Percentiles rank a stretch among this genome's conserved stretches.
These are phyloP conservation scores for Talaromyces atroroseus DNA, from an alignment of 2,329 filamentous ascomycete species.

Conservation along the genomic window DNA sequence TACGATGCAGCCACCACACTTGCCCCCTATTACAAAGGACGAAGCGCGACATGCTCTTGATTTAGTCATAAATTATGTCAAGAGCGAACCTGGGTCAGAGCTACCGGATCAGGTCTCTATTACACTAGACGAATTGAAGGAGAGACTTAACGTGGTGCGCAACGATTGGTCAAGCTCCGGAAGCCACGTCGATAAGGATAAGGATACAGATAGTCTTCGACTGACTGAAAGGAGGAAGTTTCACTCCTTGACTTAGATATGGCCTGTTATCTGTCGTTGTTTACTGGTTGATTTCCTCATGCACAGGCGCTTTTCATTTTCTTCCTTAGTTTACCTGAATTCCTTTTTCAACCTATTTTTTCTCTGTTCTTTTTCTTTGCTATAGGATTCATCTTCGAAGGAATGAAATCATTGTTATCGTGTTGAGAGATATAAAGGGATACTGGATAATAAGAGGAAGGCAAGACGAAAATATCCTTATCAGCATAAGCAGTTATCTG, in stretches of 20 bases:
- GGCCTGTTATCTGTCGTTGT: constrained; percentile 14
- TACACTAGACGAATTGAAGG: constrained; percentile 72
- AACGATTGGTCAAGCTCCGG: constrained; percentile 37
- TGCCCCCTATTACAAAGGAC: constrained; percentile 65
- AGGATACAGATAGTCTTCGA: constrained; percentile 35
- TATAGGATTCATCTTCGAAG: too few relatives aligned
- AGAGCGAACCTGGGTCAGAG: constrained; percentile 63
- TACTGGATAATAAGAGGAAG: too few relatives aligned
- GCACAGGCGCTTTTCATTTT: constrained; percentile 10
- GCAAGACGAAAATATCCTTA: too few relatives aligned
- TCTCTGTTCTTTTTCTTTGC: too few relatives aligned
- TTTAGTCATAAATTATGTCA: constrained; percentile 74
- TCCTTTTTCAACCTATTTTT: too few relatives aligned
- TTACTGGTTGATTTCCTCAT: constrained; percentile 15
- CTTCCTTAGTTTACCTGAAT: too few relatives aligned
- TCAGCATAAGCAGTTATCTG: too few relatives aligned
- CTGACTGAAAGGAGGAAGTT: constrained; percentile 44
- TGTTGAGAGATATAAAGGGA: too few relatives aligned
- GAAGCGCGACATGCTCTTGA: constrained; percentile 78
- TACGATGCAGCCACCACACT: constrained; percentile 34
- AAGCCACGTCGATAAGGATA: constrained; percentile 39
- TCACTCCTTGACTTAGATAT: constrained; percentile 33
- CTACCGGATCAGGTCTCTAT: constrained; percentile 65
- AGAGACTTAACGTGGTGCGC: constrained; percentile 71
- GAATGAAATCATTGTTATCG: too few relatives aligned